phyloP scores from a whole-genome alignment of 176 grass and related monocot genomes.

The Cymbopogon citratus region DNA sequence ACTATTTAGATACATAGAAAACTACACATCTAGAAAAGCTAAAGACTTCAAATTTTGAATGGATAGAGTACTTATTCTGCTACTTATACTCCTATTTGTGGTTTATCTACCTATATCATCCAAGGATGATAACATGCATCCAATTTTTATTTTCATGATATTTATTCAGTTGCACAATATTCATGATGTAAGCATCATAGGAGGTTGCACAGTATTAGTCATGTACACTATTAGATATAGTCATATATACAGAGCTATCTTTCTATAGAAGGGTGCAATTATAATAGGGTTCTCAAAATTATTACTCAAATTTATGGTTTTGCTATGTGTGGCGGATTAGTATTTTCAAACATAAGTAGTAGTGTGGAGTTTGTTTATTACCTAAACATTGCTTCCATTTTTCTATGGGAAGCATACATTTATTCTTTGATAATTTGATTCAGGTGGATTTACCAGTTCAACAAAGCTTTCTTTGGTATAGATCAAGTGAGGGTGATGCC shows the following conservation, averaged over 20 bases:
- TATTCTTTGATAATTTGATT: not conserved
- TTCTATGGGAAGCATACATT: not conserved
- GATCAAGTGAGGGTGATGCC: conserved; percentile 54
- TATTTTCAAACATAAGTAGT: not conserved
- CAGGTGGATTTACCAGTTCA: conserved; percentile 74
- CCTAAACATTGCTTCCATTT: not conserved
- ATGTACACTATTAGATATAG: not conserved
- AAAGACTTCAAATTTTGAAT: not conserved
- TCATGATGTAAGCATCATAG: not conserved
- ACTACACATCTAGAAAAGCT: not conserved
- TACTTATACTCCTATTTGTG: not conserved
- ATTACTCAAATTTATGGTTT: not conserved
- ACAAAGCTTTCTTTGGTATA: conserved; percentile 81
- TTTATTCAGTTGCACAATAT: not conserved
- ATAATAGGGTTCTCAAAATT: not conserved
- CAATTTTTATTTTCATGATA: not conserved
- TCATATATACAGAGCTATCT: too few species aligned
- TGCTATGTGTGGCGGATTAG: not conserved
- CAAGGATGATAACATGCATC: not conserved
- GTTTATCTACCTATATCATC: not conserved
- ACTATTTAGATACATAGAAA: not conserved
- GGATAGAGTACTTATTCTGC: not conserved
- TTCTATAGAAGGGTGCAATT: too few species aligned
- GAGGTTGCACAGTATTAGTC: not conserved
- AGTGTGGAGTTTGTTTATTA: not conserved